Evolutionary conservation across 352 stramenopile species (phyloP), one percentile per base, ranked within the genome.

Genomic region (Elongisporangium prolatum): DNA sequence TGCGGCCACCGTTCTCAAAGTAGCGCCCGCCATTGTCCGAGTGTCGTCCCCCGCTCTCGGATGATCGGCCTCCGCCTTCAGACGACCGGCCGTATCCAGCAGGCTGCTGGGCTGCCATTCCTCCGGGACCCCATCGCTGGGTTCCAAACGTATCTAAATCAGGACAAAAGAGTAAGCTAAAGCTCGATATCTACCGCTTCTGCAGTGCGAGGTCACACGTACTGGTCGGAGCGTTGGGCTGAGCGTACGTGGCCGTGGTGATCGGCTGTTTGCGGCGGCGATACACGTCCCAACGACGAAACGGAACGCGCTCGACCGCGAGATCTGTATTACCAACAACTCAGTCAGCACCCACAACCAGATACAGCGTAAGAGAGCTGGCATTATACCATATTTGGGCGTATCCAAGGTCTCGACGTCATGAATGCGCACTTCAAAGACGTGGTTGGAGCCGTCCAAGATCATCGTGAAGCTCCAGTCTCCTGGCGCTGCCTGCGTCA

Each of bases 361-460:
- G 60, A 17, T n/a, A 4, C 61, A 14, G 54, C 53, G 52, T n/a
- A 24, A 16, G 28, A 16, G 8, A 3, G 22, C 14, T 25, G n/a
- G 17, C 14, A 21, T 6, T 62, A 22, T 62, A 91, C 82, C 82
- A 71, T 95, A 95, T 82, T 93, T 93, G 40, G 85, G 83, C n/a
- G 91, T 72, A 4, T 92, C 81, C 1, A 40, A 63, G 4, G 75
- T 75, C 60, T 93, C 85, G 37, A 90, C 61, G 50, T 95, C 85
- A 52, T 93, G 92, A 57, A 95, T 95, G 56, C 83, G 85, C 25
- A 95, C 81, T 78, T 95, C 85, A 51, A 95, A 84, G 18, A 77
- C 76, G 21, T 74, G 59, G 62, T 91, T 91, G 6, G 84, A 73
- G 52, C 80, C 75, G 22, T 94, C 85, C 25, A 94, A 61, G 59